Evolutionary conservation across 495 filamentous ascomycete species (phyloP), one percentile per base, ranked within the genome.

Genomic region (Hypoxylon fuscum): DNA sequence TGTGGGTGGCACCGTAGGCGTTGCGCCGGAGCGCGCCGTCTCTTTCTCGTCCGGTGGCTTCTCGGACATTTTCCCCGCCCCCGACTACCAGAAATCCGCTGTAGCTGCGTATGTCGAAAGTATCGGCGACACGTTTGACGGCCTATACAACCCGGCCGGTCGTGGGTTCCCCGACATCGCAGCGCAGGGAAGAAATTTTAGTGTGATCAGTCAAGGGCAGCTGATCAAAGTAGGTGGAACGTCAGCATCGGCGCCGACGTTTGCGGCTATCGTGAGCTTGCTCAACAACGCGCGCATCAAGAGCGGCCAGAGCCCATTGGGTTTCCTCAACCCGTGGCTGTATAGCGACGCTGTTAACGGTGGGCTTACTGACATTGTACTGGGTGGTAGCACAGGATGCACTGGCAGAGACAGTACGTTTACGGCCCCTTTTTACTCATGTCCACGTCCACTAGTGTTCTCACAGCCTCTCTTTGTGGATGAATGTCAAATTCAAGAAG

Each of bases 121-220:
- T 17, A 65, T 76, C 41, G 63, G 68, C 14, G 41, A 63, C 18
- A 65, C 71, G 0, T 76, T 76, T 55, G 17, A 61, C 21, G 68
- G 69, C 14, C 40, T 83, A 14, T 79, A 89, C 78, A 78, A 88
- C 72, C 72, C 74, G 0, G 27, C 71, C 1, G 89, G 89, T 0
- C 83, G 88, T 57, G 89, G 81, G 0, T 83, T 87, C 52, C 88
- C 89, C 0, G 89, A 91, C 59, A 81, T 91, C 14, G 75, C 85
- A 5, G 85, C 86, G 7, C 81, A 83, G 45, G 82, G 80, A 1
- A 79, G 81, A 6, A 81, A 83, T 40, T 79, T 88, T 50, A 65
- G 77, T 15, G 73, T 83, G 38, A 34, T 68, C 6, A 81, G 83
- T 4, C 83, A 88, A 54, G 41, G 69, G 0, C 21, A n/a, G 6